A percentile compares a stretch with the other conserved stretches of the same genome.
Conservation (phyloP, 1,284 basidiomycete species). For the Boletus mariae region DNA sequence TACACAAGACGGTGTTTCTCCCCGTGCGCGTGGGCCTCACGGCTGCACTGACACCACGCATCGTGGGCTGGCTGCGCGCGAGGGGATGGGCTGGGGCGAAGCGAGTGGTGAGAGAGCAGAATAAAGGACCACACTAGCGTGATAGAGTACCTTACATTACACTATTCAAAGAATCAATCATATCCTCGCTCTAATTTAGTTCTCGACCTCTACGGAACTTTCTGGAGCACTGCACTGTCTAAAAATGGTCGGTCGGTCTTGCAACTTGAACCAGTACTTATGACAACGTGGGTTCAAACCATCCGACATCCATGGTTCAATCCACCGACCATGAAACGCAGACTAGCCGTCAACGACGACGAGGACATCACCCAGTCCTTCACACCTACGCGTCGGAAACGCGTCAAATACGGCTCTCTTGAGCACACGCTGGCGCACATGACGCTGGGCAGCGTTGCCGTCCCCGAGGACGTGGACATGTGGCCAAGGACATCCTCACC, state of each 20-base stretch:
- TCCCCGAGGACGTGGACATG: constrained; percentile 17
- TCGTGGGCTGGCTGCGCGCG: constrained; percentile 75
- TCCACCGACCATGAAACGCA: constrained; percentile 47
- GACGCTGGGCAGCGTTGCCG: constrained; percentile 31
- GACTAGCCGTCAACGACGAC: constrained; percentile 29
- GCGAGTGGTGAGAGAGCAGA: constrained; percentile 48
- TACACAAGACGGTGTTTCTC: constrained; percentile 95
- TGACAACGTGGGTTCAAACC: constrained; percentile 30
- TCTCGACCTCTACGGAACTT: neutral
- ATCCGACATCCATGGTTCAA: constrained; percentile 57
- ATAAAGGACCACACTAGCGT: neutral
- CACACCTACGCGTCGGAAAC: constrained; percentile 39
- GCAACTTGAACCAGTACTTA: constrained; percentile 1
- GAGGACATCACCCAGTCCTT: constrained; percentile 7
- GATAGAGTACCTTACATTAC: neutral
- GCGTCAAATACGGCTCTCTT: constrained; percentile 46
- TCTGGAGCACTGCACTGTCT: neutral
- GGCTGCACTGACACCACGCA: constrained; percentile 79
- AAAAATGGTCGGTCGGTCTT: neutral
- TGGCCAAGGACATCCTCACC: constrained; percentile 5
- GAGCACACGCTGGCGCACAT: constrained; percentile 59
- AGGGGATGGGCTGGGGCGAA: constrained; percentile 77
- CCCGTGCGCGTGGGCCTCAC: constrained; percentile 89
- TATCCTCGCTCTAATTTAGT: neutral
- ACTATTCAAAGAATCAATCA: neutral